These are phyloP conservation scores for Incumbomyces lentus DNA, from an alignment of 2,329 filamentous ascomycete species.

Conservation along the genomic window DNA sequence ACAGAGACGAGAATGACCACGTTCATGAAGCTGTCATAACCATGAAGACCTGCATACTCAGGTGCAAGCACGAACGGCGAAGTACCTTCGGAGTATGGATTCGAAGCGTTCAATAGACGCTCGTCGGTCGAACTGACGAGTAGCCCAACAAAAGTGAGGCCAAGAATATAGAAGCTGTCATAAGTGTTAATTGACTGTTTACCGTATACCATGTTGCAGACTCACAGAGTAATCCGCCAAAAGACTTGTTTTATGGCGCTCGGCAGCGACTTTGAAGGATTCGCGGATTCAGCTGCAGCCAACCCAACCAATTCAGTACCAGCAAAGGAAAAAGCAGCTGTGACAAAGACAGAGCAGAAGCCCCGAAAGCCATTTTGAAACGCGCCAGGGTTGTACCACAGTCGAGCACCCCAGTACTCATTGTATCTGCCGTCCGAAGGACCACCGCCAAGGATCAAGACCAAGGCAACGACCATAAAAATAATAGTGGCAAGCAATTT, in stretches of 20 bases:
- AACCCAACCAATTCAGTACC: conserved; percentile 46
- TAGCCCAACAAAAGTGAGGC: conserved; percentile 35
- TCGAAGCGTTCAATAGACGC: conserved; percentile 29
- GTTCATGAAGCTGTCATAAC: conserved; percentile 57
- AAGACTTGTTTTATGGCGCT: conserved; percentile 41
- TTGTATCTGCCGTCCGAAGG: conserved; percentile 26
- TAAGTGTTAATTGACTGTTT: not conserved
- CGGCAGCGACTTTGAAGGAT: conserved; percentile 40
- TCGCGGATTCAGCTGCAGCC: conserved; percentile 42
- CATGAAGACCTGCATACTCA: conserved; percentile 48
- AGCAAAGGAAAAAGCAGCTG: conserved; percentile 47
- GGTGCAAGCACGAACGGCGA: conserved; percentile 59
- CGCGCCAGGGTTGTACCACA: conserved; percentile 49
- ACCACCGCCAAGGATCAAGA: conserved; percentile 26
- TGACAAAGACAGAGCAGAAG: conserved; percentile 48
- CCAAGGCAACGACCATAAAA: conserved; percentile 15
- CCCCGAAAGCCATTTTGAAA: conserved; percentile 39
- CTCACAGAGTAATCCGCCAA: conserved; percentile 37
- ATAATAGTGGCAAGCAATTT: conserved; percentile 56
- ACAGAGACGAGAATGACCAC: conserved; percentile 54
- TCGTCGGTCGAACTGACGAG: conserved; percentile 32
- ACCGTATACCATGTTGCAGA: not conserved
- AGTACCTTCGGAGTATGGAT: conserved; percentile 32
- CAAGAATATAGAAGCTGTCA: conserved; percentile 37
- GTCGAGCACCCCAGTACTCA: conserved; percentile 34